A percentile compares a stretch with the other conserved stretches of the same genome.
Evolutionary conservation across 1,139 yeast species (phyloP).

Genomic region (Blastobotrys indianensis): DNA sequence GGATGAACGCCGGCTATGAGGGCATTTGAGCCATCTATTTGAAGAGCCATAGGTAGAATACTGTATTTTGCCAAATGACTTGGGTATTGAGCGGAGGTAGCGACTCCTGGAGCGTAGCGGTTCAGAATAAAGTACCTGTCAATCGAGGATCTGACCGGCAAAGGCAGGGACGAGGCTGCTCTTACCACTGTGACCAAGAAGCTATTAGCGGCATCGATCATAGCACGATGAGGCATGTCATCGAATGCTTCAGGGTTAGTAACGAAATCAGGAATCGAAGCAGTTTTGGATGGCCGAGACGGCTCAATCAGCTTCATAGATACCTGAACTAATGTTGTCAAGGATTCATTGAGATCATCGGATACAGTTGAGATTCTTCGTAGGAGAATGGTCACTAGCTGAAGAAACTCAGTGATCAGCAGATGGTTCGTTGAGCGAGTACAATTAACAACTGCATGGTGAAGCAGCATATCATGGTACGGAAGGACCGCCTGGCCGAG

Average conservation of each 20-base stretch:
- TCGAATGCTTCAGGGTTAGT: constrained; percentile 61
- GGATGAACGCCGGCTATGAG: constrained; percentile 64
- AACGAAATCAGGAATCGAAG: constrained; percentile 56
- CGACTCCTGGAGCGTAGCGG: constrained; percentile 33
- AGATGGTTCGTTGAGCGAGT: constrained; percentile 7
- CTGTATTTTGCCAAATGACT: constrained; percentile 54
- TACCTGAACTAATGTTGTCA: constrained; percentile 19
- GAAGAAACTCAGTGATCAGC: constrained; percentile 13
- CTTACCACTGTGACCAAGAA: constrained; percentile 49
- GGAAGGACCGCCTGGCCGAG: constrained; percentile 22
- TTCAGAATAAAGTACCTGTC: constrained; percentile 52
- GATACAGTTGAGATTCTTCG: constrained; percentile 16
- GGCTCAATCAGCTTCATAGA: constrained; percentile 22
- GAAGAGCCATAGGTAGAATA: constrained; percentile 64
- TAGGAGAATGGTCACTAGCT: constrained; percentile 18
- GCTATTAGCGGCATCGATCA: constrained; percentile 39
- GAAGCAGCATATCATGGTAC: constrained; percentile 24
- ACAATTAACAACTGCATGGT: constrained; percentile 19
- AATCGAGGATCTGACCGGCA: constrained; percentile 58
- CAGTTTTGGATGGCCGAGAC: constrained; percentile 10
- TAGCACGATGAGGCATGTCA: constrained; percentile 37
- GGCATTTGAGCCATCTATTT: constrained; percentile 36
- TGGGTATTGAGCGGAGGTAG: constrained; percentile 54
- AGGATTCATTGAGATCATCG: constrained; percentile 12
- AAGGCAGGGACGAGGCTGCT: constrained; percentile 47